These are phyloP conservation scores for Streptanthus diversifolius DNA, from an alignment of 345 rosid genomes.

Conservation along the genomic window DNA sequence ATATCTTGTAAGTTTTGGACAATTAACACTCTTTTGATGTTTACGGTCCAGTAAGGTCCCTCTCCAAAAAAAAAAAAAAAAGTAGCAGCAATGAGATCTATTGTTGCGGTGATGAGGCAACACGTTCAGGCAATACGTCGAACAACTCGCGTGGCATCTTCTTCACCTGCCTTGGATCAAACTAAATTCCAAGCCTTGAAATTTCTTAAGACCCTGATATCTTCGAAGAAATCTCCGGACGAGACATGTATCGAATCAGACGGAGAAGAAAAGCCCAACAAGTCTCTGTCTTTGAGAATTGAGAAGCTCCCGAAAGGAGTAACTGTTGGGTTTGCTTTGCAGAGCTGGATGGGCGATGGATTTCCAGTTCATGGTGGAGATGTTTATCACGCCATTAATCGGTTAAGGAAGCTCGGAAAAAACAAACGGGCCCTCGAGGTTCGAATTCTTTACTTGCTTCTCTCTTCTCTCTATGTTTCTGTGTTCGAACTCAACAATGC, in stretches of 20 bases:
- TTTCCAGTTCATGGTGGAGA: constrained; percentile 74
- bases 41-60: constrained; percentile 9
- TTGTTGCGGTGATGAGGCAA: constrained; percentile 26
- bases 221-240: neutral
- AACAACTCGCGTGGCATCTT: constrained; percentile 32
- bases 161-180: constrained; percentile 7
- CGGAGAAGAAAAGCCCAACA: constrained; percentile 26
- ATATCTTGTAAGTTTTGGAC: neutral
- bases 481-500: neutral
- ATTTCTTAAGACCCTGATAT: constrained; percentile 38
- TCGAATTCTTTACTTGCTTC: neutral
- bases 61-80: neutral
- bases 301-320: constrained; percentile 63
- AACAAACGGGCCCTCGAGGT: constrained; percentile 71
- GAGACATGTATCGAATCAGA: constrained; percentile 9
- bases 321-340: constrained; percentile 68
- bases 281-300: constrained; percentile 67
- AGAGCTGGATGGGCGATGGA: constrained; percentile 86
- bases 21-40: neutral
- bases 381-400: constrained; percentile 69
- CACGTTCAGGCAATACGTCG: constrained; percentile 53
- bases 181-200: constrained; percentile 9
- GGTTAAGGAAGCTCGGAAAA: constrained; percentile 63
- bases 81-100: constrained; percentile 14
- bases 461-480: neutral